Evolutionary conservation across 2,329 filamentous ascomycete species (phyloP).

Genomic region (Penicillium italicum): DNA sequence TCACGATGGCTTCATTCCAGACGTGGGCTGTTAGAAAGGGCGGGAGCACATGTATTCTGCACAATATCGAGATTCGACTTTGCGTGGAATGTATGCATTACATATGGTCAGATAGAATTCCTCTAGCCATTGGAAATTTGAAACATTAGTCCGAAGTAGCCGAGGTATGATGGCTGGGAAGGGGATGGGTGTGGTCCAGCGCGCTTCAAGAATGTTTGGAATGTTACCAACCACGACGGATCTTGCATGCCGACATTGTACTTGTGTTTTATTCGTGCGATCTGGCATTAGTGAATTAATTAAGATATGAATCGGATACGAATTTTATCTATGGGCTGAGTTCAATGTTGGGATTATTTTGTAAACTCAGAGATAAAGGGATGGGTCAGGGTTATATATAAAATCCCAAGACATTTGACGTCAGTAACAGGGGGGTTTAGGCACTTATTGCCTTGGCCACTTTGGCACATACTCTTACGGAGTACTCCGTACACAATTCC

Average conservation of each 20-base stretch:
- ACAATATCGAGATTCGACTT: neutral
- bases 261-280: neutral
- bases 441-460: neutral
- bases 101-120: neutral
- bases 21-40: conserved; percentile 15
- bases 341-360: neutral
- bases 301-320: neutral
- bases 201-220: conserved; percentile 18
- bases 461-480: neutral
- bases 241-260: conserved; percentile 1
- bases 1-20: conserved; percentile 18
- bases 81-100: neutral
- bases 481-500: no score
- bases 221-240: conserved; percentile 18
- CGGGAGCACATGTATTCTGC: neutral
- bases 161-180: neutral
- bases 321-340: neutral
- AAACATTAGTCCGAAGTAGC: neutral
- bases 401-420: neutral
- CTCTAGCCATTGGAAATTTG: neutral
- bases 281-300: neutral
- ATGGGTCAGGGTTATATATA: neutral
- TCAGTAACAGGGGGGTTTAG: neutral
- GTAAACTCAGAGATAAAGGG: neutral
- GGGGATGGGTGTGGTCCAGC: neutral